Conservation (phyloP, 169 alveolate genomes). For the Plasmodium fragile region DNA sequence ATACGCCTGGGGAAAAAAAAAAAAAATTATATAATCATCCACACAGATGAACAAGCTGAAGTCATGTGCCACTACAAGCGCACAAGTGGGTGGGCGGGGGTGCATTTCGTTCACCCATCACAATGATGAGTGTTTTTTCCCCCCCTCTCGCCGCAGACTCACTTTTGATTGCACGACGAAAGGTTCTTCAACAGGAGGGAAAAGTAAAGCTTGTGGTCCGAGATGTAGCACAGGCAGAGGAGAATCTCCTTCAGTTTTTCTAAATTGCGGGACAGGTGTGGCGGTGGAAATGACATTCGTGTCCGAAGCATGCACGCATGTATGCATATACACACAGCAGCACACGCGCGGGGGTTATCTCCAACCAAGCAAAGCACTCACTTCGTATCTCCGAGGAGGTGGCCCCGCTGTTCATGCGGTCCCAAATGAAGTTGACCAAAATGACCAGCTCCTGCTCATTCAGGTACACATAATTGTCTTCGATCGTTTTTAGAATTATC, state of each 20-base stretch:
- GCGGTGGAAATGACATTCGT: background rate
- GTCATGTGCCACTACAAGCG: background rate
- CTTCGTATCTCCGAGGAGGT: conserved; percentile 39
- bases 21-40: background rate
- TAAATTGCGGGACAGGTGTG: background rate
- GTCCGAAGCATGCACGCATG: background rate
- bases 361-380: background rate
- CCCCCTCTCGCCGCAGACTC: background rate
- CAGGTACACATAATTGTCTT: conserved; percentile 47
- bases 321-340: background rate
- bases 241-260: conserved; percentile 59
- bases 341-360: background rate
- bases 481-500: conserved; percentile 58
- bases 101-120: background rate
- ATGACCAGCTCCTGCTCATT: conserved; percentile 40
- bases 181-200: conserved; percentile 29
- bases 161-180: conserved; percentile 44
- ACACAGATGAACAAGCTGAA: background rate
- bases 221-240: conserved; percentile 47
- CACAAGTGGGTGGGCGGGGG: background rate
- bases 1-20: conserved; percentile 8
- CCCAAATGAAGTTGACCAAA: conserved; percentile 35
- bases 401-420: conserved; percentile 14
- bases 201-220: conserved; percentile 50
- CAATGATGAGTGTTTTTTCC: background rate